Evolutionary conservation across 1,284 basidiomycete genomes (phyloP).

Genomic region (Irpex sp.): DNA sequence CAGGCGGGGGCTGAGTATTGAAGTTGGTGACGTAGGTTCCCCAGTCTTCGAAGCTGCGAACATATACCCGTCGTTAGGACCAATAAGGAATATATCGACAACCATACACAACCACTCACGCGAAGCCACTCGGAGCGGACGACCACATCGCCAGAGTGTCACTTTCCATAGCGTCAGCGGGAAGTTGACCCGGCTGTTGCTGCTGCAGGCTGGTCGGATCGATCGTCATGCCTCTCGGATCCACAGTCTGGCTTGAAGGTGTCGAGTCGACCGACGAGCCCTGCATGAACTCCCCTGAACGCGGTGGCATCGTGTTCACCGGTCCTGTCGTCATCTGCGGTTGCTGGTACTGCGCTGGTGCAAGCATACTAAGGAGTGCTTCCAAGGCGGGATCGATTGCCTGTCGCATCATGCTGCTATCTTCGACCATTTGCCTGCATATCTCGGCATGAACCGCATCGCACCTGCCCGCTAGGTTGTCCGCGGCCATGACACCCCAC

Average conservation of each 20-base stretch:
- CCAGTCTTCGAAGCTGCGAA: slow-evolving; percentile 8
- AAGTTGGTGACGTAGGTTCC: slow-evolving; percentile 7
- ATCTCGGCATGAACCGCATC: not conserved
- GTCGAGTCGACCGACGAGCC: not conserved
- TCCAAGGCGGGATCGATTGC: not conserved
- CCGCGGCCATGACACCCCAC: not conserved
- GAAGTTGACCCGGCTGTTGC: not conserved
- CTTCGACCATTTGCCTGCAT: not conserved
- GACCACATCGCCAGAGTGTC: slow-evolving; percentile 14
- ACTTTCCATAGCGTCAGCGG: slow-evolving; percentile 2
- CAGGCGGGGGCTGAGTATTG: not conserved
- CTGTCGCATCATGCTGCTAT: not conserved
- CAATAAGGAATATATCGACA: slow-evolving; percentile 1
- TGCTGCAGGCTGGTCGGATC: not conserved
- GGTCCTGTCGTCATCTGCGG: not conserved
- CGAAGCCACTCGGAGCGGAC: slow-evolving; percentile 4
- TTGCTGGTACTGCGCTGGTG: slow-evolving; percentile 1
- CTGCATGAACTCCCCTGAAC: not conserved
- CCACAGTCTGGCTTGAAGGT: not conserved
- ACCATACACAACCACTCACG: not conserved
- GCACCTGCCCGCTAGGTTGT: not conserved
- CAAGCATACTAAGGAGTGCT: not conserved
- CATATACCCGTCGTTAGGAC: not conserved
- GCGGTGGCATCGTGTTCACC: not conserved
- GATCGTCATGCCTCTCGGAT: not conserved